These are phyloP conservation scores for Plasmodium coatneyi DNA, from an alignment of 169 alveolate genomes.

Conservation along the genomic window DNA sequence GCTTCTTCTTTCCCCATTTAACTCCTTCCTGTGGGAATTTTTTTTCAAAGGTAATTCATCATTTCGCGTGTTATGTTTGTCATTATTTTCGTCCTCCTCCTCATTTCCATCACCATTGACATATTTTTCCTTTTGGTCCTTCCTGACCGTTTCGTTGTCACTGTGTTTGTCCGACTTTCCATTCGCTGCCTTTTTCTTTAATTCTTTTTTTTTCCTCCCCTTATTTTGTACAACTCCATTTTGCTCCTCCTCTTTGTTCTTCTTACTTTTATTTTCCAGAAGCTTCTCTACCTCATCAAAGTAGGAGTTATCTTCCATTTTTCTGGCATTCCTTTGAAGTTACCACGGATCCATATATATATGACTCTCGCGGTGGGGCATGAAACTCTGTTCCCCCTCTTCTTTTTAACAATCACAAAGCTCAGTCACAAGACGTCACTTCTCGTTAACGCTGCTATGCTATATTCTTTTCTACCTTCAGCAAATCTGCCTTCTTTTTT, in stretches of 20 bases:
- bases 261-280: constrained; percentile 14
- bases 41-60: not conserved
- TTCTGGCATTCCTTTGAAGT: not conserved
- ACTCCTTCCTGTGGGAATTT: not conserved
- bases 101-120: not conserved
- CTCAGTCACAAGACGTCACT: not conserved
- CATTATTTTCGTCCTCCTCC: not conserved
- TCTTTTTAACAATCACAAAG: not conserved
- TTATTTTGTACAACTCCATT: constrained; percentile 14
- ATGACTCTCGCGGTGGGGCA: not conserved
- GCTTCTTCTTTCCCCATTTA: not conserved
- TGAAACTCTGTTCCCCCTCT: not conserved
- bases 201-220: not conserved
- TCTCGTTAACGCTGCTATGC: not conserved
- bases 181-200: not conserved
- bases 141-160: not conserved
- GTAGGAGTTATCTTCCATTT: constrained; percentile 34
- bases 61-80: not conserved
- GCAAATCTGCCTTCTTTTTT: not conserved
- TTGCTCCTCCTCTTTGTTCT: not conserved
- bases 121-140: not conserved
- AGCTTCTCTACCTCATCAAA: constrained; percentile 70
- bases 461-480: not conserved
- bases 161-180: not conserved
- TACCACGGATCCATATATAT: not conserved